phyloP scores from a whole-genome alignment of 495 filamentous ascomycete species.

The Talaromyces liani region DNA sequence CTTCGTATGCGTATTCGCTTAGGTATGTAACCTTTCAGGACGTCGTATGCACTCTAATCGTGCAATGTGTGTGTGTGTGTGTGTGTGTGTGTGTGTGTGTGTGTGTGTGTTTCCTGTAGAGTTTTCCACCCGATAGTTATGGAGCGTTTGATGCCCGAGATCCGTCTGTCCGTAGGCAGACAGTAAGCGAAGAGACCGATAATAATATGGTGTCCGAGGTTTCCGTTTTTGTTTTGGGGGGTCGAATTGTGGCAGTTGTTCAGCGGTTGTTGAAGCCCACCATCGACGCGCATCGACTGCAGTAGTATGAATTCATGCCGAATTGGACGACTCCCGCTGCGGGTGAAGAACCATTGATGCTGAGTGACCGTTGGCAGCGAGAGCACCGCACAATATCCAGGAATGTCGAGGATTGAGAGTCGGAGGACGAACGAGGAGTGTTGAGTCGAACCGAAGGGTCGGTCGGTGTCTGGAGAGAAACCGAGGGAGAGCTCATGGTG shows the following conservation, averaged over 20 bases:
- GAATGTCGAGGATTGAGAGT: conserved; percentile 17
- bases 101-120: neutral
- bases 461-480: conserved; percentile 29
- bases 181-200: neutral
- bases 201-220: neutral
- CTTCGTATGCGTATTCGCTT: neutral
- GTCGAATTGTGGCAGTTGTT: neutral
- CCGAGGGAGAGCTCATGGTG: conserved; percentile 33
- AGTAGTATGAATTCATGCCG: conserved; percentile 75
- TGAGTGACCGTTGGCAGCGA: conserved; percentile 42
- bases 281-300: conserved; percentile 63
- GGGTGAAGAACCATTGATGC: conserved; percentile 28
- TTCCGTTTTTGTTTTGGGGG: neutral
- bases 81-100: too few species aligned
- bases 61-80: neutral
- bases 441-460: conserved; percentile 15
- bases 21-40: neutral
- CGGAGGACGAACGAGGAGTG: conserved; percentile 15
- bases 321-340: conserved; percentile 56
- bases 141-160: neutral
- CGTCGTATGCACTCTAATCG: neutral
- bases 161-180: neutral
- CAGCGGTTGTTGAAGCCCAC: conserved; percentile 61
- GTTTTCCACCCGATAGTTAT: neutral
- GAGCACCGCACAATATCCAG: conserved; percentile 43